phyloP scores from a whole-genome alignment of 345 rosid genomes.

The Moringa oleifera region DNA sequence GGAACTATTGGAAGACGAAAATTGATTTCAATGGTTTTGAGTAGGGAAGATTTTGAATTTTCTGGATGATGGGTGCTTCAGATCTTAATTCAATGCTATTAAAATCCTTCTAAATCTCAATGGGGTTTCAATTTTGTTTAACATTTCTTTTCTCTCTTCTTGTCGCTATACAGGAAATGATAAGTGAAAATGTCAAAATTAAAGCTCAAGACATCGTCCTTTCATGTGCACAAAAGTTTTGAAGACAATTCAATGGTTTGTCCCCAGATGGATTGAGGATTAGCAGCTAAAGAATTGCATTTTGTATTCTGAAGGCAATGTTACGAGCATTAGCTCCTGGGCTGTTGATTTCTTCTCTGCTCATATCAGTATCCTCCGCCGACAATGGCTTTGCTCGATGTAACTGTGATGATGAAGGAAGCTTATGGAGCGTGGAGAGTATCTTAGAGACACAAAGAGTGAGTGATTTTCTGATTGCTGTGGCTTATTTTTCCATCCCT shows the following conservation, averaged over 20 bases:
- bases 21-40: neutral
- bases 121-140: slow-evolving; percentile 9
- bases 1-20: neutral
- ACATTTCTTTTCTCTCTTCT: neutral
- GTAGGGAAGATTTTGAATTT: neutral
- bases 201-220: slow-evolving; percentile 12
- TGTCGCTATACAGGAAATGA: slow-evolving; percentile 22
- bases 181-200: slow-evolving; percentile 9
- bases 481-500: slow-evolving; percentile 94
- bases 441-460: slow-evolving; percentile 76
- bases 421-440: slow-evolving; percentile 72
- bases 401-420: slow-evolving; percentile 87
- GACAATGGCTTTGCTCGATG: slow-evolving; percentile 51
- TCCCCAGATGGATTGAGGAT: slow-evolving; percentile 35
- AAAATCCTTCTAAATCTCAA: neutral
- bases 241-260: neutral
- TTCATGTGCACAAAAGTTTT: slow-evolving; percentile 3
- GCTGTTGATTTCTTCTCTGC: slow-evolving; percentile 42
- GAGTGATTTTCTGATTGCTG: slow-evolving; percentile 90
- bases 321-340: slow-evolving; percentile 39
- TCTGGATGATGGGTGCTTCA: slow-evolving; percentile 6
- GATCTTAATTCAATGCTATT: slow-evolving; percentile 24
- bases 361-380: slow-evolving; percentile 31
- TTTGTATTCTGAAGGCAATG: slow-evolving; percentile 35
- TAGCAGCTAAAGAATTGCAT: slow-evolving; percentile 16